These are phyloP conservation scores for Arthrobotrys sphaeroides DNA, from an alignment of 2,329 filamentous ascomycete genomes.

Conservation along the genomic window DNA sequence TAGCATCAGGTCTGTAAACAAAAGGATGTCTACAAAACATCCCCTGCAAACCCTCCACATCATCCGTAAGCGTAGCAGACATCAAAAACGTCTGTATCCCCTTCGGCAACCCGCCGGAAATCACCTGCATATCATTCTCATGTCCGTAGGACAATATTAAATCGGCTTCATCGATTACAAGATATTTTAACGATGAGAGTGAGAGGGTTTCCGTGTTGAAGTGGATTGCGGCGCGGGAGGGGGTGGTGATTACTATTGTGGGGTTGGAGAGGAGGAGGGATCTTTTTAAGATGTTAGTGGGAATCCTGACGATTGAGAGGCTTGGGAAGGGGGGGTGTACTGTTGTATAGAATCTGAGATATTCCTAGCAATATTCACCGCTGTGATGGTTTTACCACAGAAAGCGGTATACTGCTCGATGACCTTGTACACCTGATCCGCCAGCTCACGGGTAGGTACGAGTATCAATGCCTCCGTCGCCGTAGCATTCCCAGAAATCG, in stretches of 20 bases:
- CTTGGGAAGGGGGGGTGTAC: conserved; percentile 27
- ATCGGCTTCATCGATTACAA: conserved; percentile 95
- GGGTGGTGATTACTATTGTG: conserved; percentile 90
- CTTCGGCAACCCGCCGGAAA: conserved; percentile 80
- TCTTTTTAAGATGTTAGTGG: too few relatives aligned
- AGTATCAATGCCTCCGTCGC: conserved; percentile 82
- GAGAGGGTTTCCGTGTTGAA: conserved; percentile 66
- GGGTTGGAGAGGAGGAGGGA: conserved; percentile 85
- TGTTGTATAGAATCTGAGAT: conserved; percentile 86
- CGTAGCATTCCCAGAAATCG: conserved; percentile 43
- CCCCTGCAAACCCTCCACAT: conserved; percentile 83
- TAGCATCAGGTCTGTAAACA: conserved; percentile 72
- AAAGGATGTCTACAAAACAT: conserved; percentile 85
- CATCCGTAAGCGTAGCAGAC: conserved; percentile 88
- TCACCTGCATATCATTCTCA: conserved; percentile 83
- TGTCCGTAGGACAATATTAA: conserved; percentile 93
- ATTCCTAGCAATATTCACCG: conserved; percentile 88
- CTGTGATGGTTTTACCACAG: conserved; percentile 82
- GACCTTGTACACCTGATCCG: conserved; percentile 84
- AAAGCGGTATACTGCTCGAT: conserved; percentile 81
- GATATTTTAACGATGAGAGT: conserved; percentile 74
- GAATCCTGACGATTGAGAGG: neutral
- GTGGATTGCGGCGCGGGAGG: conserved; percentile 81
- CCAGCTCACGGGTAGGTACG: conserved; percentile 92
- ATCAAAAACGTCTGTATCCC: conserved; percentile 91